Evolutionary conservation across 2,329 filamentous ascomycete species (phyloP).

Genomic region (Colletotrichum filicis): DNA sequence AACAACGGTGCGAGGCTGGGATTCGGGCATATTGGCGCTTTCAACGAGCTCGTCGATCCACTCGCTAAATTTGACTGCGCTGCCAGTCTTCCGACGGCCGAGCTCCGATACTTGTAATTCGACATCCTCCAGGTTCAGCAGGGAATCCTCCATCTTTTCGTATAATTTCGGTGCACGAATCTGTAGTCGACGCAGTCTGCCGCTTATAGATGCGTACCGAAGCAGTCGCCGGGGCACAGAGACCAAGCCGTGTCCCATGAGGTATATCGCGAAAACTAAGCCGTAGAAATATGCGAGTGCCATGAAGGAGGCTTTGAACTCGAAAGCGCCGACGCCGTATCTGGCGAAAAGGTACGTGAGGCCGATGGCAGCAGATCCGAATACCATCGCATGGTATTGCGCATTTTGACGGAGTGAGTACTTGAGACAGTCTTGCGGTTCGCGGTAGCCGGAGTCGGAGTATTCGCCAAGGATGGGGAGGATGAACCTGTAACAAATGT

Average conservation of each 20-base stretch:
- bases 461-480: slow-evolving; percentile 95
- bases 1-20: slow-evolving; percentile 55
- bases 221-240: slow-evolving; percentile 87
- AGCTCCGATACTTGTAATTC: slow-evolving; percentile 85
- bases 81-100: slow-evolving; percentile 82
- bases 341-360: slow-evolving; percentile 86
- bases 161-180: slow-evolving; percentile 82
- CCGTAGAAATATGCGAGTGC: slow-evolving; percentile 96
- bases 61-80: slow-evolving; percentile 80
- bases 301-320: slow-evolving; percentile 88
- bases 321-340: slow-evolving; percentile 77
- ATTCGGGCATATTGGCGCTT: slow-evolving; percentile 75
- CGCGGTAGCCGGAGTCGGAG: slow-evolving; percentile 91
- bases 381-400: slow-evolving; percentile 85
- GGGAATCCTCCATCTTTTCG: slow-evolving; percentile 88
- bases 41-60: slow-evolving; percentile 97
- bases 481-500: slow-evolving; percentile 72
- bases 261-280: slow-evolving; percentile 88
- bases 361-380: slow-evolving; percentile 76
- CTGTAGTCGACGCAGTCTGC: slow-evolving; percentile 80
- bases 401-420: slow-evolving; percentile 91
- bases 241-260: slow-evolving; percentile 97
- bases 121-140: slow-evolving; percentile 81
- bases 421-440: slow-evolving; percentile 81
- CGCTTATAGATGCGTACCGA: slow-evolving; percentile 80